These are phyloP conservation scores for Pholiota molesta DNA, from an alignment of 768 basidiomycete genomes.

Conservation along the genomic window DNA sequence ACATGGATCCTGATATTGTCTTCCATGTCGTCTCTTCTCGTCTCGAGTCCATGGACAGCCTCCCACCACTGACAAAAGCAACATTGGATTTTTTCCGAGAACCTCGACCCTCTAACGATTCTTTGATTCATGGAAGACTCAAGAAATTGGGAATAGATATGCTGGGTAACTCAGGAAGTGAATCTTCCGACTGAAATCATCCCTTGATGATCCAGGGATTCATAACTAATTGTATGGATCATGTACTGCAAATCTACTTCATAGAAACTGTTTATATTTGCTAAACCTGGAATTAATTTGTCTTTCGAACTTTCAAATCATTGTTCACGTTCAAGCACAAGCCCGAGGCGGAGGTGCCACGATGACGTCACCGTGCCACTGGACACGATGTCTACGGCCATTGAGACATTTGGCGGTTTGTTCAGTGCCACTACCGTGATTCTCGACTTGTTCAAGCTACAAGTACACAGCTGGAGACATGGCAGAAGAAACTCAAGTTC, in stretches of 20 bases:
- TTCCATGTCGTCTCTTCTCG: conserved; percentile 24
- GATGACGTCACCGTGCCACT: no score
- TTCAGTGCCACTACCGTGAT: no score
- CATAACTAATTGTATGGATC: no score
- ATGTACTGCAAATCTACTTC: no score
- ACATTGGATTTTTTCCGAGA: conserved; percentile 20
- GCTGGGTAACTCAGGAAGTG: not conserved
- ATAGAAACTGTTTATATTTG: no score
- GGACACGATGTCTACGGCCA: no score
- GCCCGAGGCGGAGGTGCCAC: no score
- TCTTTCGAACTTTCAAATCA: no score
- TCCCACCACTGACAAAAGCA: conserved; percentile 18
- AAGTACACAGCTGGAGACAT: not conserved
- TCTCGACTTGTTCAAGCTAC: not conserved
- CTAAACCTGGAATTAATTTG: no score
- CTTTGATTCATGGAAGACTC: not conserved
- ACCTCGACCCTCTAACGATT: conserved; percentile 2
- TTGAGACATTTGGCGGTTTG: no score
- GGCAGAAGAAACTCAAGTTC: not conserved
- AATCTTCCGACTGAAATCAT: not conserved
- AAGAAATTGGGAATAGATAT: not conserved
- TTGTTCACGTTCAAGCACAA: no score
- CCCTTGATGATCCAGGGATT: not conserved
- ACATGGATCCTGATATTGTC: conserved; percentile 25
- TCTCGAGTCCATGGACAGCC: not conserved